Base-by-base conservation (phyloP, 2,329 filamentous ascomycete genomes). In the Xylaria sp. region DNA sequence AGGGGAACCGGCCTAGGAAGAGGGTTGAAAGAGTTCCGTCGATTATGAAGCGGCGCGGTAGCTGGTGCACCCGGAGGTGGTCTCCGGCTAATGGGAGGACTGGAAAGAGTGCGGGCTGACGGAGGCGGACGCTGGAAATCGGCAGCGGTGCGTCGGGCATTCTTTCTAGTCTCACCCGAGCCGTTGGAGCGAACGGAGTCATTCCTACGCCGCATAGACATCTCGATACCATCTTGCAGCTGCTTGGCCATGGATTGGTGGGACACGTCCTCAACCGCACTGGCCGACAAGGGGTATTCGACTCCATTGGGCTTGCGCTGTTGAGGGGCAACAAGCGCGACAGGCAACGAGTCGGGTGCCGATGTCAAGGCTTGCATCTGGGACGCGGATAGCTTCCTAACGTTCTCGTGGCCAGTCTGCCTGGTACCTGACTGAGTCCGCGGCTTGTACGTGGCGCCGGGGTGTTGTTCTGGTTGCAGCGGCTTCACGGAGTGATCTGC, bases 331-430 rank as follows among this genome's bases (percentile, higher is more conserved):
- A 81, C 73, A 13, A 81, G 73, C 1, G 83, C 82, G 0, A 88
- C 73, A 11, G 86, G 86, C 1, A 89, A 75, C 0, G 85, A 87
- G 27, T 86, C 83, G 5, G 85, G 84, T 1, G 83, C 80, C 27
- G 80, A 81, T 13, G 83, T 81, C 60, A 89, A 74, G 61, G 85
- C 82, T 54, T 85, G 81, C 71, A 88, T 86, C 68, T 87, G 83
- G 37, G 79, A 82, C 7, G 83, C 83, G 0, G 85, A 86, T 25
- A 88, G 77, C 37, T 84, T 81, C 56, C 83, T 80, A 47, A 86
- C 74, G 48, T 76, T 80, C 62, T 80, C 81, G 33, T 66, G 61
- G 31, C 70, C 70, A 31, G 64, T 52, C 27, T 68, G 71, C 49
- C 69, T 73, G 6, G 59, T 58, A 21, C 43, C 51, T 5, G 70